Evolutionary conservation across 441 rosid genomes (phyloP), one percentile per base, ranked within the genome.

Genomic region (Brassica hybrid): DNA sequence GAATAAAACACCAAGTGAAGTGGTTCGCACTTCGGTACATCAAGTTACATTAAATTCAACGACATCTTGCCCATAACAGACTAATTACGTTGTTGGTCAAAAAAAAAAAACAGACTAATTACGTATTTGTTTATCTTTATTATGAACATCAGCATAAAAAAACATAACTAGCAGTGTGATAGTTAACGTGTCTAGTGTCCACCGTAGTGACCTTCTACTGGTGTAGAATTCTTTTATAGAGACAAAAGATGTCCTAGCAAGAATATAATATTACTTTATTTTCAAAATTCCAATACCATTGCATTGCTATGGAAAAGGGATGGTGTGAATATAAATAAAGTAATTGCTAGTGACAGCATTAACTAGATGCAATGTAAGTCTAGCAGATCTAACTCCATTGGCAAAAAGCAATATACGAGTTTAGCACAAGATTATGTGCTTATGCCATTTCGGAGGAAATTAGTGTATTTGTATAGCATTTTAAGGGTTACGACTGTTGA

Each of bases 311-410:
- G 36, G 36, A 32, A 27, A 76, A 50, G 21, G 50, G 23, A 62
- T 21, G 52, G 52, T 50, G 75, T 70, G 59, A 69, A 48, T 68
- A 75, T 32, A 32, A 30, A 60, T 66, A 17, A 69, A 69, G 30
- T 30, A 68, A 56, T 32, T 14, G 34, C 54, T 52, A 76, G 71
- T 76, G 70, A 69, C 63, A 76, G 48, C 36, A 50, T 54, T 77
- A 65, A 77, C 38, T 58, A 77, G 67, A 77, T 77, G 54, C 80
- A 71, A 65, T 48, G 18, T 16, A 77, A 41, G 56, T 71, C 68
- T 71, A 77, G 62, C 62, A n/a, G 70, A 62, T 66, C 70, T 68
- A 67, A 79, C 54, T 73, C 78, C 78, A 79, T 73, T 78, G 73
- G 23, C 60, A 16, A 67, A 73, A 78, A 38, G 74, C 69, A 72